Conservation (phyloP, 768 basidiomycete species). For the Mycena polygramma region DNA sequence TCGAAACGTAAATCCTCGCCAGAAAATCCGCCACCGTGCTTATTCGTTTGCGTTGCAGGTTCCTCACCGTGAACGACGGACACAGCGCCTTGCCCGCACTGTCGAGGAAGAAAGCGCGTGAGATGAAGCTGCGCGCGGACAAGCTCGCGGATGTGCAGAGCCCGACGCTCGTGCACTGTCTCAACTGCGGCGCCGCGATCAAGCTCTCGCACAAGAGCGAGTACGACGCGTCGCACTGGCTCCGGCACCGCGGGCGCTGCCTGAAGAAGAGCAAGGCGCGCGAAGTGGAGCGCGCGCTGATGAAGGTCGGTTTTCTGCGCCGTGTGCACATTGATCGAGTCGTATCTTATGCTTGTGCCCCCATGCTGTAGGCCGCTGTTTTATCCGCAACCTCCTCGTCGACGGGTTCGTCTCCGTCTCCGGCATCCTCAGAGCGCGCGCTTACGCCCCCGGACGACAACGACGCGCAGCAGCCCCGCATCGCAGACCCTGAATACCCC, state of each 20-base stretch:
- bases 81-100: constrained; percentile 25
- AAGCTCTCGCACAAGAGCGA: constrained; percentile 77
- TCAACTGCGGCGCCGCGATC: constrained; percentile 67
- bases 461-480: background rate
- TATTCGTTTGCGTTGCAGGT: constrained; percentile 1
- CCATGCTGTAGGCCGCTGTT: background rate
- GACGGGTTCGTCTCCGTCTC: constrained; percentile 25
- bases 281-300: constrained; percentile 26
- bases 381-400: constrained; percentile 8
- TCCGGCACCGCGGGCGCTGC: constrained; percentile 72
- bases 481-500: too few species aligned
- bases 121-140: constrained; percentile 66
- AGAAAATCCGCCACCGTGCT: background rate
- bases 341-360: background rate
- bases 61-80: background rate
- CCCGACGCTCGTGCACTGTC: constrained; percentile 67
- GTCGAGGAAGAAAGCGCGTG: constrained; percentile 57
- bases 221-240: constrained; percentile 78
- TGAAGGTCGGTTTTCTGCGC: constrained; percentile 8
- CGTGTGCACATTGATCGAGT: too few species aligned
- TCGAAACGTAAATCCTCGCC: constrained; percentile 11
- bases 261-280: constrained; percentile 55
- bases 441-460: constrained; percentile 25
- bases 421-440: constrained; percentile 24
- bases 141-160: constrained; percentile 65